phyloP scores from a whole-genome alignment of 139 green algal species.

The Pseudopediastrum boryanum region DNA sequence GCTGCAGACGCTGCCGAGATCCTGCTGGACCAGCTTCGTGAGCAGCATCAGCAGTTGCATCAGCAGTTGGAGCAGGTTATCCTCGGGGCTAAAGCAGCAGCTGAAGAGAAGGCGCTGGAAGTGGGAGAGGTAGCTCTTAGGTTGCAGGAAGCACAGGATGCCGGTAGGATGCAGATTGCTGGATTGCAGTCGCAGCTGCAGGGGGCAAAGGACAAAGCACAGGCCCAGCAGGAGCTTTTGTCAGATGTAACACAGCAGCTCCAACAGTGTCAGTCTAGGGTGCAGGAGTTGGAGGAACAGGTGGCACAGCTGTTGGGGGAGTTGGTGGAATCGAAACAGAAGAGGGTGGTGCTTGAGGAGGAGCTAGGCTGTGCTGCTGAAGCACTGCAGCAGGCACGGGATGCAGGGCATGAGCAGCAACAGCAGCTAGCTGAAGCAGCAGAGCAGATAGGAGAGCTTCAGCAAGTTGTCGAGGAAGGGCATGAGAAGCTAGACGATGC shows the following conservation, averaged over 20 bases:
- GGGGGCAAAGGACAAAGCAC: not conserved
- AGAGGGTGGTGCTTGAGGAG: constrained; percentile 1
- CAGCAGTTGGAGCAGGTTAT: constrained; percentile 6
- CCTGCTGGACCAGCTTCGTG: not conserved
- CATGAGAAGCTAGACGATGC: not conserved
- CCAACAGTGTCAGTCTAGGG: not conserved
- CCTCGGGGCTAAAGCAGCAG: constrained; percentile 7
- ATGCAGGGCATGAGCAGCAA: not conserved
- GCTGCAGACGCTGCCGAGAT: not conserved
- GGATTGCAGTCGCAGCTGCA: not conserved
- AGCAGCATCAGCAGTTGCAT: constrained; percentile 12
- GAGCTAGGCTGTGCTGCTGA: not conserved
- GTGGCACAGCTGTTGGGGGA: not conserved
- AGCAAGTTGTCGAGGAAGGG: constrained; percentile 7
- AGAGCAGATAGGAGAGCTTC: not conserved
- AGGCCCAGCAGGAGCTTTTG: constrained; percentile 9
- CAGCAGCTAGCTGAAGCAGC: constrained; percentile 12
- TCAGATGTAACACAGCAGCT: constrained; percentile 23
- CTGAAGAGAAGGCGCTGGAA: not conserved
- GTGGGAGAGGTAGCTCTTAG: not conserved
- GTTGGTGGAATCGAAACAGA: not conserved
- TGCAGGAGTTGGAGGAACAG: not conserved
- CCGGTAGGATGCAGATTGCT: not conserved
- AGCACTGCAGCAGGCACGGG: not conserved
- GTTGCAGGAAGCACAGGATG: constrained; percentile 9